A percentile compares a stretch with the other conserved stretches of the same genome.
These are phyloP conservation scores for Exserohilum turcica DNA, from an alignment of 2,329 filamentous ascomycete genomes.

Conservation along the genomic window DNA sequence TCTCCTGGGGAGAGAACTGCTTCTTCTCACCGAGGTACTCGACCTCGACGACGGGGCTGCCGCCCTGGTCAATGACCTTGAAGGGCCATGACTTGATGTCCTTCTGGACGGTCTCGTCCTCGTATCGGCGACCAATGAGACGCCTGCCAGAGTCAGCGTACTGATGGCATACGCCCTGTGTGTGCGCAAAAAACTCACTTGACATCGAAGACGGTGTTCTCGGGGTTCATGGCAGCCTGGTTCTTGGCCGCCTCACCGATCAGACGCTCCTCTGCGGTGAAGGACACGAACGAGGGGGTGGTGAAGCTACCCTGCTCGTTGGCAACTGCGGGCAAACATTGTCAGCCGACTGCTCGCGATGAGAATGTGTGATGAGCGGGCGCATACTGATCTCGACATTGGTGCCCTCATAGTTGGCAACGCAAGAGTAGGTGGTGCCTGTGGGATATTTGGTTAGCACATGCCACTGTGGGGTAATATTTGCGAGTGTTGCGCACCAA, in stretches of 20 bases:
- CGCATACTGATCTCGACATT: slow-evolving; percentile 96
- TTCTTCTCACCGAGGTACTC: slow-evolving; percentile 95
- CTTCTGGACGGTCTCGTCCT: slow-evolving; percentile 97
- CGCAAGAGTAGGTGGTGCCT: slow-evolving; percentile 99
- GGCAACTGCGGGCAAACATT: slow-evolving; percentile 66
- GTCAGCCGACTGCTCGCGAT: slow-evolving; percentile 24
- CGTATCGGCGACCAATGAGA: slow-evolving; percentile 93
- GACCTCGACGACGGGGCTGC: slow-evolving; percentile 90
- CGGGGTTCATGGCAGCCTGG: slow-evolving; percentile 99
- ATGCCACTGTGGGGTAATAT: slow-evolving; percentile 37
- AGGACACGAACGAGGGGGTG: slow-evolving; percentile 98
- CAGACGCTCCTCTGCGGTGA: slow-evolving; percentile 97
- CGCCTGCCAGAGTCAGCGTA: slow-evolving; percentile 66
- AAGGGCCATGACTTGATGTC: slow-evolving; percentile 99
- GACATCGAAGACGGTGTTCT: slow-evolving; percentile 98
- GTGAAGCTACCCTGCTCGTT: slow-evolving; percentile 99
- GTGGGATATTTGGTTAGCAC: slow-evolving; percentile 40
- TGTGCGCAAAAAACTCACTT: slow-evolving; percentile 69
- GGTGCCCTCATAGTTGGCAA: slow-evolving; percentile 98
- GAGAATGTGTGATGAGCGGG: slow-evolving; percentile 12
- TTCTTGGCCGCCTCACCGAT: slow-evolving; percentile 99
- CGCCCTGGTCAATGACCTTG: slow-evolving; percentile 90
- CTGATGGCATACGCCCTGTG: neutral
- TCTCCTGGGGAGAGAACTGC: slow-evolving; percentile 96
- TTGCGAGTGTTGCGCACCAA: slow-evolving; percentile 66